phyloP scores from a whole-genome alignment of 116 monocot genomes.

The Posidonia oceanica region DNA sequence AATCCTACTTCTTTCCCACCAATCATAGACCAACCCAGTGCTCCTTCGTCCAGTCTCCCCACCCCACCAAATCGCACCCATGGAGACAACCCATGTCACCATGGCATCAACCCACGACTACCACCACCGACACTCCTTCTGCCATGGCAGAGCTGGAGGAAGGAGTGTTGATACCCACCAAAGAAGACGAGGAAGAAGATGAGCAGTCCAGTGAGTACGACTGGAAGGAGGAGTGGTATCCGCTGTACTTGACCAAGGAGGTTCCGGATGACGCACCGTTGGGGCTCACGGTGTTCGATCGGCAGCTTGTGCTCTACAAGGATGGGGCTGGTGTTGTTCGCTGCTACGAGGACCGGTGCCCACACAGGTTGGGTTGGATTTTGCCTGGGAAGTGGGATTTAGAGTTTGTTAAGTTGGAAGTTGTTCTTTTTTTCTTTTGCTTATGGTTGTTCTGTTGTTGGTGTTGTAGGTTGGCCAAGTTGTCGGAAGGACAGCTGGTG shows the following conservation, averaged over 20 bases:
- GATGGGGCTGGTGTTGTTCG: slow-evolving; percentile 42
- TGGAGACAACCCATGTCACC: no score
- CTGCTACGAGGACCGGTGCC: slow-evolving; percentile 74
- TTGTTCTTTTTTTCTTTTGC: not conserved
- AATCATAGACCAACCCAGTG: no score
- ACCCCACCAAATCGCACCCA: no score
- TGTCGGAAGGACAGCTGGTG: slow-evolving; percentile 76
- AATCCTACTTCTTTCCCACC: no score
- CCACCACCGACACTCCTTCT: no score
- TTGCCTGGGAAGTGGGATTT: no score
- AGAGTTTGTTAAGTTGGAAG: not conserved
- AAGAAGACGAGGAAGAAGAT: slow-evolving; percentile 1
- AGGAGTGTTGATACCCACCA: not conserved
- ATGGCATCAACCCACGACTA: no score
- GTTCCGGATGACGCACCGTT: slow-evolving; percentile 59
- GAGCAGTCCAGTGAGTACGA: slow-evolving; percentile 15
- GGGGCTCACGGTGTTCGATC: slow-evolving; percentile 57
- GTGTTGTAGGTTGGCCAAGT: slow-evolving; percentile 17
- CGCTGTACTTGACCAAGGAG: slow-evolving; percentile 51
- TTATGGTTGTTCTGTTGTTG: not conserved
- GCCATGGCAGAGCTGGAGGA: not conserved
- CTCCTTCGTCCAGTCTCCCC: no score
- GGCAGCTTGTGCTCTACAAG: slow-evolving; percentile 49
- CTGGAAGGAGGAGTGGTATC: slow-evolving; percentile 92
- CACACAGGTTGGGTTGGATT: slow-evolving; percentile 35